Evolutionary conservation across 176 grass and related monocot species (phyloP), one percentile per base, ranked within the genome.

Genomic region (Typha latifolia): DNA sequence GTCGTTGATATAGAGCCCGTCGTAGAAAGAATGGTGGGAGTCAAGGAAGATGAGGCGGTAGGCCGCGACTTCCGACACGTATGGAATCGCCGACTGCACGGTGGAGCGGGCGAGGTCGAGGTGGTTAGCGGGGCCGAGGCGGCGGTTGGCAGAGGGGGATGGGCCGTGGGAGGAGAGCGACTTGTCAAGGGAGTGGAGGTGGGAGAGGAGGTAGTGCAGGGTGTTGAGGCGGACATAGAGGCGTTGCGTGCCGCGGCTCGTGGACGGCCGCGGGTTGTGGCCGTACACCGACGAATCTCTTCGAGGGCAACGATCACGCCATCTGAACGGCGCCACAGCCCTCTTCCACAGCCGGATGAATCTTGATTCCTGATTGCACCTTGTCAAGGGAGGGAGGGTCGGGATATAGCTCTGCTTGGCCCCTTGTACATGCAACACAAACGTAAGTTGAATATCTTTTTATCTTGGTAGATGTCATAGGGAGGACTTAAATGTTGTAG

Each of bases 171-270:
- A 23, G 43, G 61, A 27, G 61, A 73, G 57, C 20, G 71, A 64
- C 34, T 37, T 37, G 34, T 37, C 22, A 20, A 57, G 61, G 71
- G 21, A 6, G 15, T 47, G 16, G 49, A 5, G 59, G 61, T 21
- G 8, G 34, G 34, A 37, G 34, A 37, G 86, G 75, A 92, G 49
- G 63, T 85, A 90, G 59, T 97, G 88, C 32, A 97, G 85, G 15
- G 89, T 97, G 81, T 97, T 97, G 73, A 97, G 78, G 27, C 94
- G 89, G 51, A 92, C 77, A 70, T 92, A 92, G 32, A 97, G 83
- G 6, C 93, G 85, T 68, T 97, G 88, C n/a, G 88, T 97, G 73
- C 88, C 93, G 0, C 89, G 94, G 77, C 89, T 97, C 27, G 84
- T 89, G 61, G 85, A 92, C 16, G 94, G 89, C 1, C 86, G 81